Conservation (phyloP, 2,329 filamentous ascomycete genomes). For the Microdochium nivale region DNA sequence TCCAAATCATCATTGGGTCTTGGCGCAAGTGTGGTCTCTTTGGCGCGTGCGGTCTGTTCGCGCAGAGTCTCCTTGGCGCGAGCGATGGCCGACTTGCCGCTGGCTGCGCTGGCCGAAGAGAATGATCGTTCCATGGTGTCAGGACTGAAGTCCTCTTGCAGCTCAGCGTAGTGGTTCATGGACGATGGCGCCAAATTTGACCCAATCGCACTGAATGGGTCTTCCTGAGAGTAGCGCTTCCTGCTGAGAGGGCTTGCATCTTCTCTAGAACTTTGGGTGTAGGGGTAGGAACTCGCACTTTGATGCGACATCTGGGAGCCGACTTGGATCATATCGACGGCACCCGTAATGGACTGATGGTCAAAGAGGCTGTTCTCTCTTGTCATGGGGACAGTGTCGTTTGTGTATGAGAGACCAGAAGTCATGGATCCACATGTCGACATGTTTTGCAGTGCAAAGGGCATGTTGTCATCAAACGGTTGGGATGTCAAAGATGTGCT, state of each 20-base stretch:
- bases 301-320: conserved; percentile 22
- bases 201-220: conserved; percentile 27
- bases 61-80: conserved; percentile 39
- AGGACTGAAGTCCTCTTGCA: conserved; percentile 17
- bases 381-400: conserved; percentile 22
- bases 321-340: conserved; percentile 21
- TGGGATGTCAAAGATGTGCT: conserved; percentile 7
- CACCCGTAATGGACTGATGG: conserved; percentile 16
- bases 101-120: conserved; percentile 33
- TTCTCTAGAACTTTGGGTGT: conserved; percentile 12
- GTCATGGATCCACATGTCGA: conserved; percentile 27
- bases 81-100: conserved; percentile 33
- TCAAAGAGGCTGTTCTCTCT: conserved; percentile 21
- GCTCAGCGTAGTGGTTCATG: conserved; percentile 21
- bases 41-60: conserved; percentile 34
- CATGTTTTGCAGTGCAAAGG: conserved; percentile 14
- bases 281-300: conserved; percentile 13
- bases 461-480: conserved; percentile 4
- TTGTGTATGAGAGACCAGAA: conserved; percentile 17
- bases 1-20: conserved; percentile 27
- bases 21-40: conserved; percentile 30
- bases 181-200: conserved; percentile 19
- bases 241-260: conserved; percentile 16
- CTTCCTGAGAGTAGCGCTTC: conserved; percentile 13
- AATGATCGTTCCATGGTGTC: conserved; percentile 37